Base-by-base conservation (phyloP, 2,329 filamentous ascomycete species). In the Botryosphaeria agaves region DNA sequence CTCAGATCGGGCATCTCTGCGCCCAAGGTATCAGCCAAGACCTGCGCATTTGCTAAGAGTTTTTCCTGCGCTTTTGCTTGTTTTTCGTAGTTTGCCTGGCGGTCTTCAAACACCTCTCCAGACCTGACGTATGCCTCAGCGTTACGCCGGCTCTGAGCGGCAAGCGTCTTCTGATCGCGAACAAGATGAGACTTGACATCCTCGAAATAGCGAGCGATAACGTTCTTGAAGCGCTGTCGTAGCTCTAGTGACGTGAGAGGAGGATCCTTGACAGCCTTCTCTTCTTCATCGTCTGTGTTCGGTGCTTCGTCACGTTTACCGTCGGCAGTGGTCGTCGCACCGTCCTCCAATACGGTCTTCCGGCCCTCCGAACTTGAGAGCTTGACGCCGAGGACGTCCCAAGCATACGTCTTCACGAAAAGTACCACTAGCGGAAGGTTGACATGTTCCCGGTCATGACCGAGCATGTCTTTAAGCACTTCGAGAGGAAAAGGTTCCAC, bases 111-210 rank as follows among this genome's bases (percentile, higher is more conserved):
- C 4, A 98, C 87, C 49, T 98, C 89, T 2, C 89, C 89, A 21
- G 89, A 95, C 47, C 94, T 94, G 44, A 98, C 87, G 45, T 98
- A 98, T 5, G 87, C 89, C 53, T 98, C 89, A 1, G 89, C 87
- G 55, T 98, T 98, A 42, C 87, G 84, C 38, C 84, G 81, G 32
- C 81, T 83, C 56, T 98, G 89, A 16, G 70, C 73, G 31, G 75
- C 70, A 24, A 98, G 76, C 24, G 79, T 76, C 52, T 92, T 89
- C 50, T 98, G 89, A 44, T 95, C 84, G n/a, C 81, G 76, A 18
- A 85, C 53, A 18, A 98, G 66, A 46, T 95, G 89, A 11, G 68
- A 63, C 47, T 92, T 93, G 40, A 95, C 81, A 48, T 93, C 85
- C 32, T 94, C 82, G 40, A 95, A 81, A 45, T 98, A 98, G 18